Evolutionary conservation across 2,329 filamentous ascomycete genomes (phyloP), one percentile per base, ranked within the genome.

Genomic region (Colletotrichum lindemuthianum): DNA sequence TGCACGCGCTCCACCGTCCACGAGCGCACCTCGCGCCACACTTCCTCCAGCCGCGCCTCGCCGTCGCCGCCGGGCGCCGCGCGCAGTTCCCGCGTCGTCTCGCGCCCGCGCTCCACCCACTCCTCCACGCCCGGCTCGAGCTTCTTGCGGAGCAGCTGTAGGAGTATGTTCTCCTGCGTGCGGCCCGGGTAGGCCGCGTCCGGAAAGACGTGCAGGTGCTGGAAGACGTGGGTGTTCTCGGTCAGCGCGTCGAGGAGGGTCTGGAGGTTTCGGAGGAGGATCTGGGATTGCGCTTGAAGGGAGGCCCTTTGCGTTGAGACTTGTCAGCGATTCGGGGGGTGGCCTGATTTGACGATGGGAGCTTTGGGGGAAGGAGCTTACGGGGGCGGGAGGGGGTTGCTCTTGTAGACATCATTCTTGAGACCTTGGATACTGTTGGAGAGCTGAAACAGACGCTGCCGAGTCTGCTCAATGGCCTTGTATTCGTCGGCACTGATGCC

Each of bases 101-200:
- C 81, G 40, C 86, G 84, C 1, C 88, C 90, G 55, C 88, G 80
- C 24, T 88, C 85, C 33, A 95, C 88, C 78, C 90, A 89, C 60
- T 89, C 87, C 73, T 94, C 91, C 15, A 93, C 88, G 32, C 87
- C 84, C 0, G 92, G 92, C 69, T 96, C 92, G 52, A 93, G 84
- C 74, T 96, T 96, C 78, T 96, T 96, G 43, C 92, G 89, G 37
- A 96, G 81, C 2, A 97, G 82, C 70, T 90, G 86, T 33, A 86
- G 82, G 1, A 95, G 83, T 4, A 92, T 82, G 52, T 76, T 78
- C 74, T 91, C 87, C 64, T 92, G 88, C 6, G 85, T 89, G 70
- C 85, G 89, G 41, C 87, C 90, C 5, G 88, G 93, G 77, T 87
- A 96, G 74, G 89, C 88, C 2, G 92, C 91, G 11, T 89, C 88